Evolutionary conservation across 1,139 yeast species (phyloP).

Genomic region (Candida sojae): DNA sequence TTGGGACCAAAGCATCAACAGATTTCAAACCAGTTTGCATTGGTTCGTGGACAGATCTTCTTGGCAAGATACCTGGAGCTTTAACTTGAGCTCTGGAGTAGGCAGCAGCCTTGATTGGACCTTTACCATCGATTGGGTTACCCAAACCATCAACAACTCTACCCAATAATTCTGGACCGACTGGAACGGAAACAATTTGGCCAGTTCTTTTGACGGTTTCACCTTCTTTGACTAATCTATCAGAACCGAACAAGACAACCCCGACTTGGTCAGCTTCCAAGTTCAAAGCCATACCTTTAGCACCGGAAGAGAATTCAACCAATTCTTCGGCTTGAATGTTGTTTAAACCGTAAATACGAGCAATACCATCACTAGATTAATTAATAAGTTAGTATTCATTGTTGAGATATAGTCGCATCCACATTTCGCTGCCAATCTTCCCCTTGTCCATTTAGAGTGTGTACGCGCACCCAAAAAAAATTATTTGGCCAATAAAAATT

Average conservation of each 20-base stretch:
- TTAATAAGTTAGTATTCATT: constrained; percentile 23
- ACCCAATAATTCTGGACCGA: constrained; percentile 97
- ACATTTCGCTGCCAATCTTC: too few species aligned
- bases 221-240: constrained; percentile 98
- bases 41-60: constrained; percentile 98
- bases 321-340: constrained; percentile 99
- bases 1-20: constrained; percentile 98
- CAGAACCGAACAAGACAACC: constrained; percentile 99
- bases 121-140: constrained; percentile 99
- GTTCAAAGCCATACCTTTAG: constrained; percentile 99
- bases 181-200: constrained; percentile 98
- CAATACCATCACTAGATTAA: constrained; percentile 91
- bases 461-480: constrained; percentile 7
- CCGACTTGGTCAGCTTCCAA: constrained; percentile 99
- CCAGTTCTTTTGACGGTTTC: constrained; percentile 99
- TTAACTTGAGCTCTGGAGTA: constrained; percentile 96
- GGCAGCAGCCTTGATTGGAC: constrained; percentile 88
- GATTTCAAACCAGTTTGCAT: constrained; percentile 99
- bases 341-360: constrained; percentile 99
- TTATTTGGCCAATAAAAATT: constrained; percentile 8
- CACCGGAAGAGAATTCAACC: constrained; percentile 99
- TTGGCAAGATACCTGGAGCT: constrained; percentile 99
- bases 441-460: not conserved
- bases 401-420: not conserved
- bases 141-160: constrained; percentile 99